Conservation (phyloP, 768 basidiomycete genomes). For the Trichaptum fuscoviolaceum region DNA sequence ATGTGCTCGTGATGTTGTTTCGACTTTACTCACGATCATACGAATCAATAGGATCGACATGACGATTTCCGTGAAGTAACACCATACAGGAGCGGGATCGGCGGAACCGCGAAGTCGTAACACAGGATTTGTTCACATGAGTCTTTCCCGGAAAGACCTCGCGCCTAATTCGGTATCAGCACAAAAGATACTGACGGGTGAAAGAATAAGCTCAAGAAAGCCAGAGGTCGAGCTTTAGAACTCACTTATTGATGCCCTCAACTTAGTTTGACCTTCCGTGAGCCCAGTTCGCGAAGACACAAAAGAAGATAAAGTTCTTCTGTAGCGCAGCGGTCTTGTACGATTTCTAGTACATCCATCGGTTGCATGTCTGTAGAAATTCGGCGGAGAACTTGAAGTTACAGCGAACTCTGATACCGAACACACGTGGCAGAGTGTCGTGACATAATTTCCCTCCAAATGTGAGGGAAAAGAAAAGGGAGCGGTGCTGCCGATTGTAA, state of each 20-base stretch:
- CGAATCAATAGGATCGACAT: not conserved
- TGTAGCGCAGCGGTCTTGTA: not conserved
- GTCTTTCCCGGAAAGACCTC: not conserved
- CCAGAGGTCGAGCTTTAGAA: not conserved
- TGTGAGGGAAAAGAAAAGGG: no score
- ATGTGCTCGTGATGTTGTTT: not conserved
- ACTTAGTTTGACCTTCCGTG: not conserved
- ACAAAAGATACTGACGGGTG: no score
- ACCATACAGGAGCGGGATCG: not conserved
- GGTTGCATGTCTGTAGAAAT: not conserved
- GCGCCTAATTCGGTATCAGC: not conserved
- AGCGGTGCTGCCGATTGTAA: no score
- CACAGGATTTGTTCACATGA: not conserved
- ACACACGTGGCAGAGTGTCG: no score
- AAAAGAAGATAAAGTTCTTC: not conserved
- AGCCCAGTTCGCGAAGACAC: not conserved
- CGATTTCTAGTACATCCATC: not conserved
- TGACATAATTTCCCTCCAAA: no score
- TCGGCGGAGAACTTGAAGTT: not conserved
- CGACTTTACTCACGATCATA: not conserved
- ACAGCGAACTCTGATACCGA: no score
- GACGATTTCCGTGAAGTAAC: not conserved
- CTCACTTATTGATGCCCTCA: not conserved
- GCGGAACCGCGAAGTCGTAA: not conserved
- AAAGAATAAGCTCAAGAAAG: not conserved